phyloP scores from a whole-genome alignment of 805 yeast genomes.

The Suhomyces prunicola region DNA sequence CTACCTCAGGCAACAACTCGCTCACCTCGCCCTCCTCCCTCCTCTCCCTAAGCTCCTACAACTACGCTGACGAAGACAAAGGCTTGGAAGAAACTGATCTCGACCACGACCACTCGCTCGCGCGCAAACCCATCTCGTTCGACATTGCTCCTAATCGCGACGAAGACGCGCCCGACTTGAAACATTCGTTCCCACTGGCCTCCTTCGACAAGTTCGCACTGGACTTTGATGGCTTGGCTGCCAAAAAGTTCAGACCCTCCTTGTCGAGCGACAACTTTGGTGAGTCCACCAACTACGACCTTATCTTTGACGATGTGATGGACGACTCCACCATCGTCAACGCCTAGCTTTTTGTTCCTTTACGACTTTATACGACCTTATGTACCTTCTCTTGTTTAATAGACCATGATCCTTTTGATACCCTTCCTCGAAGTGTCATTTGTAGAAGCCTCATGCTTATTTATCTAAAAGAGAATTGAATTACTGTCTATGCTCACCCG shows the following conservation, averaged over 20 bases:
- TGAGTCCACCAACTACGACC: slow-evolving; percentile 14
- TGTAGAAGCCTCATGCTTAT: no score
- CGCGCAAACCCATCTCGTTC: slow-evolving; percentile 3
- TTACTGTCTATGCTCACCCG: no score
- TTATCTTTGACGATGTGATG: slow-evolving; percentile 28
- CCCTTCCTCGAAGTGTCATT: no score
- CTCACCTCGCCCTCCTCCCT: slow-evolving; percentile 37
- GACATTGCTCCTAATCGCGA: slow-evolving; percentile 4
- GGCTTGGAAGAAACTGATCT: slow-evolving; percentile 8
- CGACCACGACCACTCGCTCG: neutral
- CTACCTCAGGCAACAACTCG: slow-evolving; percentile 12
- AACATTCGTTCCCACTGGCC: neutral
- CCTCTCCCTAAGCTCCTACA: slow-evolving; percentile 29
- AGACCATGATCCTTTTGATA: neutral
- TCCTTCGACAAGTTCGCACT: neutral
- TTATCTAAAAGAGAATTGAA: no score
- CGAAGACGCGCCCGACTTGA: slow-evolving; percentile 5
- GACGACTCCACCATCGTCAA: slow-evolving; percentile 19
- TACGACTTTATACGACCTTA: slow-evolving; percentile 1
- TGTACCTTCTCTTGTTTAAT: neutral
- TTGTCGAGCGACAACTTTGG: neutral
- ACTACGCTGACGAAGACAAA: slow-evolving; percentile 17
- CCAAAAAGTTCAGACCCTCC: slow-evolving; percentile 1
- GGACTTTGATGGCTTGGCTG: neutral
- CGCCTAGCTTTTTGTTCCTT: slow-evolving; percentile 1